phyloP scores from a whole-genome alignment of 768 basidiomycete species.

The Coprinopsis cinerea region DNA sequence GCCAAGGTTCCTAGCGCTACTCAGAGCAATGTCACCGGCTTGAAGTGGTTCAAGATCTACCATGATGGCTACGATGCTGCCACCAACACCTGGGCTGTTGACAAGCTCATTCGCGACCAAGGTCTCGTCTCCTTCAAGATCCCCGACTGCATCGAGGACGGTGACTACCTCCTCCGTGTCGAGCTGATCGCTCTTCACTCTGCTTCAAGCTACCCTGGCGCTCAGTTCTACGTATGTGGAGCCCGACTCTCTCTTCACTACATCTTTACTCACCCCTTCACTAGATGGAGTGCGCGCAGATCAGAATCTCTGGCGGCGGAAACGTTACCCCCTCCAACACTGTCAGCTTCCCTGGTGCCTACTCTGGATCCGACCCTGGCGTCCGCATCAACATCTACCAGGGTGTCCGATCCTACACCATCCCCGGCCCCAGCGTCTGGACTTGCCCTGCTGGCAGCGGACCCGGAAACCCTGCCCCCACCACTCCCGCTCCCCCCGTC shows the following conservation, averaged over 20 bases:
- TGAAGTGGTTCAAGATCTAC: slow-evolving; percentile 51
- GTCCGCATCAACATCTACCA: slow-evolving; percentile 41
- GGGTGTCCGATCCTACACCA: slow-evolving; percentile 30
- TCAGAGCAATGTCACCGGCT: slow-evolving; percentile 39
- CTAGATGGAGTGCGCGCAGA: slow-evolving; percentile 45
- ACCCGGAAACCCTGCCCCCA: too few species aligned
- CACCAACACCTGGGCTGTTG: slow-evolving; percentile 37
- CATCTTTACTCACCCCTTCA: background rate
- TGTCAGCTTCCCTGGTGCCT: slow-evolving; percentile 44
- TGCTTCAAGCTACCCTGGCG: slow-evolving; percentile 43
- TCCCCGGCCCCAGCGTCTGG: slow-evolving; percentile 37
- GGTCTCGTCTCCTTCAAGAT: slow-evolving; percentile 44
- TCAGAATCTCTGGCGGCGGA: slow-evolving; percentile 41
- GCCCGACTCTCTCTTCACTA: slow-evolving; percentile 1
- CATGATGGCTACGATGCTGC: slow-evolving; percentile 33
- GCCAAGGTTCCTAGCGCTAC: slow-evolving; percentile 41
- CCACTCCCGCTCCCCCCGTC: slow-evolving; percentile 13
- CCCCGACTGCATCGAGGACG: slow-evolving; percentile 39
- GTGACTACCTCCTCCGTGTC: slow-evolving; percentile 43
- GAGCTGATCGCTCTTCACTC: slow-evolving; percentile 49
- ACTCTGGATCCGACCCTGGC: slow-evolving; percentile 38
- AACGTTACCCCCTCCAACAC: slow-evolving; percentile 32
- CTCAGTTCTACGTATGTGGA: slow-evolving; percentile 46
- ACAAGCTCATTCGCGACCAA: slow-evolving; percentile 40
- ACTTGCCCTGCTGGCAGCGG: slow-evolving; percentile 24